Evolutionary conservation across 345 rosid species (phyloP).

Genomic region (Eucalyptus erythrocorys): DNA sequence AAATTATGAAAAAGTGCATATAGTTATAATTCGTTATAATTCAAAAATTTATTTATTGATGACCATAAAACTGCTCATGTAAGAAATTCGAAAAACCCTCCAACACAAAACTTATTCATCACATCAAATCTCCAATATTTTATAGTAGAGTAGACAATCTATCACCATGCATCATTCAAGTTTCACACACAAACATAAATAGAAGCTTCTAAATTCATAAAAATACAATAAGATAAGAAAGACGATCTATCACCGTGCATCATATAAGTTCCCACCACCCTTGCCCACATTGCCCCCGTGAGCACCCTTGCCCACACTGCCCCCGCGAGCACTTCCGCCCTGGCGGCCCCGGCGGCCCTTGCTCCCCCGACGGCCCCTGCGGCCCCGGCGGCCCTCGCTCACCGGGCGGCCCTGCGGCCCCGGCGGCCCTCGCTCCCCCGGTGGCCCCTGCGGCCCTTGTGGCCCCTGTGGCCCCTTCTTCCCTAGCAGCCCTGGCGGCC

Average conservation of each 20-base stretch:
- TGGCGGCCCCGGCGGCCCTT: no score
- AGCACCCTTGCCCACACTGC: no score
- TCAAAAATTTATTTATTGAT: no score
- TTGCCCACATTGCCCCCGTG: no score
- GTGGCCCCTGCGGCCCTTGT: no score
- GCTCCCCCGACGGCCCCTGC: no score
- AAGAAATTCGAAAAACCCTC: not conserved
- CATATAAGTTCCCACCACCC: no score
- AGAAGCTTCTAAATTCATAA: not conserved
- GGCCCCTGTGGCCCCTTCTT: no score
- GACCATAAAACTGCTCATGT: not conserved
- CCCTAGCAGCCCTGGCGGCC: no score
- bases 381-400: no score
- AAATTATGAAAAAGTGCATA: not conserved
- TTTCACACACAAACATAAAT: not conserved
- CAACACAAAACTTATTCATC: not conserved
- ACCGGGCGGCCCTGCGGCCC: no score
- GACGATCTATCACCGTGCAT: not conserved
- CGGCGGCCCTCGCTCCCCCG: accelerated
- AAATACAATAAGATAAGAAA: not conserved
- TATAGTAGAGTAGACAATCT: not conserved
- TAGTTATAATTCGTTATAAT: not conserved
- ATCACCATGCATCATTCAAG: not conserved
- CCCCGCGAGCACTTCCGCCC: no score
- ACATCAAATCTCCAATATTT: not conserved